Evolutionary conservation across 1,139 yeast genomes (phyloP).

Genomic region (Geotrichum histeridarum): DNA sequence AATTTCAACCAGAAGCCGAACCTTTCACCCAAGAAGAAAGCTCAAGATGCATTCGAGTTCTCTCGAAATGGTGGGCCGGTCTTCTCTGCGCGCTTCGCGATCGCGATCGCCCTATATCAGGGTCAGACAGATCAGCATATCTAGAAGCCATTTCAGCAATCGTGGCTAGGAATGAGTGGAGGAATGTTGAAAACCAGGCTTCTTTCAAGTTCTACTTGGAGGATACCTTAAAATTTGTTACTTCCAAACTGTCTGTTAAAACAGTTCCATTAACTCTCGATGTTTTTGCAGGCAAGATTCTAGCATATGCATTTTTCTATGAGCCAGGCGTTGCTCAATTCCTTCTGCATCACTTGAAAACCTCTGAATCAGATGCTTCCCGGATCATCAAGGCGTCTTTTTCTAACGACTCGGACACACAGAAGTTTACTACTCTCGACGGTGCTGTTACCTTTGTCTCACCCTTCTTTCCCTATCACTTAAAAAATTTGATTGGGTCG

Average conservation of each 20-base stretch:
- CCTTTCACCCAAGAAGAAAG: constrained; percentile 18
- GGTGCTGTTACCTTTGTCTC: constrained; percentile 23
- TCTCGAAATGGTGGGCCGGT: constrained; percentile 64
- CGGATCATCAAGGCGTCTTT: constrained; percentile 29
- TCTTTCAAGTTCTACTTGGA: constrained; percentile 34
- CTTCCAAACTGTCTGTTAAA: constrained; percentile 50
- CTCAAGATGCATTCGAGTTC: constrained; percentile 33
- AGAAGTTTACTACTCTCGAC: constrained; percentile 19
- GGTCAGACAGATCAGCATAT: constrained; percentile 62
- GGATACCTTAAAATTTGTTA: constrained; percentile 54
- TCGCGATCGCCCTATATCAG: constrained; percentile 37
- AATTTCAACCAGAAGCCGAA: constrained; percentile 25
- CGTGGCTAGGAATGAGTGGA: constrained; percentile 63
- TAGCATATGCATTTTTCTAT: constrained; percentile 61
- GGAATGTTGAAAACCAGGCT: constrained; percentile 27
- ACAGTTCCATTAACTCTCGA: constrained; percentile 54
- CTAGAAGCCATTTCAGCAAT: constrained; percentile 69
- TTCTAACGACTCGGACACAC: constrained; percentile 27
- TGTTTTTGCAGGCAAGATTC: constrained; percentile 76
- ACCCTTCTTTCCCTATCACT: constrained; percentile 29
- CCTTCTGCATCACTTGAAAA: constrained; percentile 55
- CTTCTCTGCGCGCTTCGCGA: constrained; percentile 45
- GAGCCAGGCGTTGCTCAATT: constrained; percentile 60
- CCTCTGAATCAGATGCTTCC: constrained; percentile 40
- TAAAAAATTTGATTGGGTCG: constrained; percentile 28